Percentiles rank a stretch among this genome's conserved stretches.
phyloP scores from a whole-genome alignment of 768 basidiomycete genomes.

The Mycena latifolia region DNA sequence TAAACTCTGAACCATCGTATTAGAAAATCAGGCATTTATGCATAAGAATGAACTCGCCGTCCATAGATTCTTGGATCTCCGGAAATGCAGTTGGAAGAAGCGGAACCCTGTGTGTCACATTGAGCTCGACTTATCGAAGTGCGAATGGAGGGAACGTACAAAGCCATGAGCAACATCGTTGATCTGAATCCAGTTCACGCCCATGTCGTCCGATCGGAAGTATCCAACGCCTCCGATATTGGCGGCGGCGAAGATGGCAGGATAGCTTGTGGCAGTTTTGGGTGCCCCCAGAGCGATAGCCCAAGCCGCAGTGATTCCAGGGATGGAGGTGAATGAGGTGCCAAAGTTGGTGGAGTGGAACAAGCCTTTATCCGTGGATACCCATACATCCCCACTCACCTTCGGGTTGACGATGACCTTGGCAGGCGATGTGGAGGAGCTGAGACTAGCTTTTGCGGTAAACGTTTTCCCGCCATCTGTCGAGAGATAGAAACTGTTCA shows the following conservation, averaged over 20 bases:
- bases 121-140: not conserved
- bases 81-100: constrained; percentile 57
- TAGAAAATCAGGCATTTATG: not conserved
- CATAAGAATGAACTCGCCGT: constrained; percentile 50
- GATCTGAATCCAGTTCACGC: constrained; percentile 69
- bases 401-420: constrained; percentile 68
- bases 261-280: constrained; percentile 59
- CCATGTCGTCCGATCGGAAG: constrained; percentile 69
- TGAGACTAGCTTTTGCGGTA: constrained; percentile 54
- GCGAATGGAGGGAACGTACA: constrained; percentile 9
- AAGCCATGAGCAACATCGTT: constrained; percentile 71
- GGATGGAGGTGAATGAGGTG: constrained; percentile 59
- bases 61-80: constrained; percentile 68
- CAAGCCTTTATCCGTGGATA: constrained; percentile 67
- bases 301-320: constrained; percentile 66
- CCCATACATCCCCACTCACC: constrained; percentile 73
- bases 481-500: constrained; percentile 70
- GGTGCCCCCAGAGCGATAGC: constrained; percentile 70
- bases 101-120: constrained; percentile 49
- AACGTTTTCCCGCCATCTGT: constrained; percentile 69
- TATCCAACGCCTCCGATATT: constrained; percentile 63
- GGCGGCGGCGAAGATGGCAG: constrained; percentile 68
- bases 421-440: constrained; percentile 59
- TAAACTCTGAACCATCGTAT: constrained; percentile 57
- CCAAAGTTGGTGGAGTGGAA: constrained; percentile 71